phyloP scores from a whole-genome alignment of 306 rosid species.

The Purshia tridentata region DNA sequence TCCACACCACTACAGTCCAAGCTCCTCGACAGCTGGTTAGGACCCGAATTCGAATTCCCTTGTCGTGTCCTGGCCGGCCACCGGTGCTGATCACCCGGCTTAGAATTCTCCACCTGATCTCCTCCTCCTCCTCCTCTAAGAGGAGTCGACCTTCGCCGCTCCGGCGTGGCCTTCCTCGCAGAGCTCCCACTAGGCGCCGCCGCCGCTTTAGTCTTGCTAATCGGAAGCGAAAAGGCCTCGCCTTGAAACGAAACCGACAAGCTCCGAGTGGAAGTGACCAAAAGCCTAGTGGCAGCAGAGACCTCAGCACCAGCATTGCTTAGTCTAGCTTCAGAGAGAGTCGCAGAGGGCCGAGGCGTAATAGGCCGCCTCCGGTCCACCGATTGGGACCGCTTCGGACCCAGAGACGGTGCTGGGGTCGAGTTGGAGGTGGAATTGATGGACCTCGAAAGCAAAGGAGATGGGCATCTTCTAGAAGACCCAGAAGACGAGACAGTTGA shows the following conservation, averaged over 20 bases:
- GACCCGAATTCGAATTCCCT: constrained; percentile 33
- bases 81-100: constrained; percentile 74
- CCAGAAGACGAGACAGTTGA: constrained; percentile 43
- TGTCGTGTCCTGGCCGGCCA: constrained; percentile 83
- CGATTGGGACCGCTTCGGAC: constrained; percentile 81
- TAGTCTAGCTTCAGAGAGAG: constrained; percentile 47
- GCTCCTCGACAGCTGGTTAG: constrained; percentile 54
- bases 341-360: constrained; percentile 48
- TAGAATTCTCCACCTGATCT: constrained; percentile 83
- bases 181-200: constrained; percentile 43
- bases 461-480: constrained; percentile 77
- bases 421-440: constrained; percentile 55
- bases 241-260: constrained; percentile 97
- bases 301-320: constrained; percentile 48
- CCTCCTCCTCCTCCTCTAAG: constrained; percentile 50
- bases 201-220: constrained; percentile 78
- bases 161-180: constrained; percentile 78
- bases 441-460: constrained; percentile 85
- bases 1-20: constrained; percentile 49
- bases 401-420: constrained; percentile 47
- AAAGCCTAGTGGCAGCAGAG: constrained; percentile 75
- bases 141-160: constrained; percentile 74
- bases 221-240: constrained; percentile 89
- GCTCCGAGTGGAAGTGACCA: constrained; percentile 91
- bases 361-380: constrained; percentile 70